These are phyloP conservation scores for Adansonia gregorii DNA, from an alignment of 441 rosid species.

Conservation along the genomic window DNA sequence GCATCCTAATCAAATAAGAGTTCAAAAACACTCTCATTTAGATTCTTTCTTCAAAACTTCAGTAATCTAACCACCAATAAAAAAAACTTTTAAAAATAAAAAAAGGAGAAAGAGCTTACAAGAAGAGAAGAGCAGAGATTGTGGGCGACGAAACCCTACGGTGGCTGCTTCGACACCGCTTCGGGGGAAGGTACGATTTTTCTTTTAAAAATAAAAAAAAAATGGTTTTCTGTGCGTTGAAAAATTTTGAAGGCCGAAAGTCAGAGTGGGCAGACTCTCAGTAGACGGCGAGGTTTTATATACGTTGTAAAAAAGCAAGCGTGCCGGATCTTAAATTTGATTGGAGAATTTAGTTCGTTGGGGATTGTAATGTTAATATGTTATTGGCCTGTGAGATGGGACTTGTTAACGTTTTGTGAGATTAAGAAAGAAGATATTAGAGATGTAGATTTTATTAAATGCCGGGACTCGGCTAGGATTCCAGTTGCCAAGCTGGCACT, in stretches of 20 bases:
- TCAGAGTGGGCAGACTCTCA: neutral
- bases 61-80: neutral
- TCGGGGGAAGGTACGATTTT: constrained; percentile 30
- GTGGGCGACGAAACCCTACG: constrained; percentile 4
- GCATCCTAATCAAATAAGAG: neutral
- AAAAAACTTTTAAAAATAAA: neutral
- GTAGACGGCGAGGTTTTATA: constrained; percentile 27
- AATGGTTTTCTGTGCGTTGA: neutral
- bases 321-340: constrained; percentile 20
- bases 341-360: neutral
- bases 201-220: neutral
- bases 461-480: too few relatives aligned
- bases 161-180: constrained; percentile 16
- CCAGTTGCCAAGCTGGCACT: too few relatives aligned
- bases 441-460: neutral
- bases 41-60: neutral
- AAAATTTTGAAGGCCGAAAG: constrained; percentile 3
- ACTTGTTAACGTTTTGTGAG: neutral
- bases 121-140: neutral
- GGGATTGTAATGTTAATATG: neutral
- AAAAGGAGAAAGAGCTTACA: constrained; percentile 36
- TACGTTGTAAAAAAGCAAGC: constrained; percentile 24
- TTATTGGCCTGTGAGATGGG: neutral
- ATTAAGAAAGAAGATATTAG: neutral
- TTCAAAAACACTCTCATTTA: neutral